Evolutionary conservation across 768 basidiomycete species (phyloP).

Genomic region (Epithele typhae): DNA sequence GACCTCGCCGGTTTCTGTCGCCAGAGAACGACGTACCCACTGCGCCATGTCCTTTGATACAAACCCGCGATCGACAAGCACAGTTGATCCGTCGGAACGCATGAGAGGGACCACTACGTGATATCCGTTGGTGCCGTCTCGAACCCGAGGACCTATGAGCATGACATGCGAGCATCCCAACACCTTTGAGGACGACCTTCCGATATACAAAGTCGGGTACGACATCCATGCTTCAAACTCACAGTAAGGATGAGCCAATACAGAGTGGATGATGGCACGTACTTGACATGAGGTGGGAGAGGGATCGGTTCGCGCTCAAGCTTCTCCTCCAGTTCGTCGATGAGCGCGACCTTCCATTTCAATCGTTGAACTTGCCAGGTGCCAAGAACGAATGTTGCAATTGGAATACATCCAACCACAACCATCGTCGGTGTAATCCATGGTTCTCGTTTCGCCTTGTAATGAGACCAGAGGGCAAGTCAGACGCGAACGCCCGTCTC

Average conservation of each 20-base stretch:
- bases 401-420: constrained; percentile 78
- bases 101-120: constrained; percentile 85
- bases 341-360: constrained; percentile 91
- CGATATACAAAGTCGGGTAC: constrained; percentile 89
- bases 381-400: constrained; percentile 87
- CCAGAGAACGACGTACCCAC: constrained; percentile 10
- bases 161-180: constrained; percentile 79
- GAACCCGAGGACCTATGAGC: constrained; percentile 80
- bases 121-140: constrained; percentile 84
- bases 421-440: constrained; percentile 69
- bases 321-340: constrained; percentile 92
- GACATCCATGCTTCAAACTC: constrained; percentile 50
- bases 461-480: constrained; percentile 26
- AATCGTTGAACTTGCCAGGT: constrained; percentile 92
- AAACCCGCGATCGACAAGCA: constrained; percentile 93
- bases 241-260: constrained; percentile 1
- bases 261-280: constrained; percentile 17
- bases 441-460: constrained; percentile 54
- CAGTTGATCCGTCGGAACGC: constrained; percentile 74
- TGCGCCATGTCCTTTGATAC: constrained; percentile 56
- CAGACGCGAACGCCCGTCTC: too few species aligned
- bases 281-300: constrained; percentile 88
- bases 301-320: constrained; percentile 71
- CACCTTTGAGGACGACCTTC: constrained; percentile 72
- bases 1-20: constrained; percentile 50